Evolutionary conservation across 2,329 filamentous ascomycete species (phyloP).

Genomic region (Xylariales sp.): DNA sequence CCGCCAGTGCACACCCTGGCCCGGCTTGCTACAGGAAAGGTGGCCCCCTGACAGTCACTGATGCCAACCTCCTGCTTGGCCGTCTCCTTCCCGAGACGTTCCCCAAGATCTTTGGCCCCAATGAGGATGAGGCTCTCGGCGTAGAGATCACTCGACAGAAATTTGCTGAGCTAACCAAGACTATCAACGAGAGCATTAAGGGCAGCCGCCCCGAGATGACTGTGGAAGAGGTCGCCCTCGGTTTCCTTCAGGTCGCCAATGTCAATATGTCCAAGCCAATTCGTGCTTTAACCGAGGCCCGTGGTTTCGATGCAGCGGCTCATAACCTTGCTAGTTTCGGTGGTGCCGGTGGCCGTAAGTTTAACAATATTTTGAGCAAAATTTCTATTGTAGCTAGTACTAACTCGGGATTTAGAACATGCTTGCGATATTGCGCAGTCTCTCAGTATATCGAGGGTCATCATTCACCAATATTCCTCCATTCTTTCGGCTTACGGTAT

Average conservation of each 20-base stretch:
- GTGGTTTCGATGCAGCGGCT: constrained; percentile 65
- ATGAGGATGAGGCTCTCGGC: constrained; percentile 64
- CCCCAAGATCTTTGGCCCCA: constrained; percentile 66
- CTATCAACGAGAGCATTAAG: constrained; percentile 61
- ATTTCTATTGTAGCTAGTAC: no score
- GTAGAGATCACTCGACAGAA: constrained; percentile 55
- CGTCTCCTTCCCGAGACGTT: constrained; percentile 55
- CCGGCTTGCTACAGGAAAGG: constrained; percentile 68
- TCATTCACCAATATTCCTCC: constrained; percentile 66
- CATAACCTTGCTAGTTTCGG: constrained; percentile 70
- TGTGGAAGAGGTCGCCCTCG: constrained; percentile 63
- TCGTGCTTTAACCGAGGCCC: constrained; percentile 65
- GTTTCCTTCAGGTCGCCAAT: constrained; percentile 68
- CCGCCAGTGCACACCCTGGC: constrained; percentile 64
- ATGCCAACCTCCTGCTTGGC: constrained; percentile 65
- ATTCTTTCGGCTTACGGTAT: constrained; percentile 68
- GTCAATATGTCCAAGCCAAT: constrained; percentile 70
- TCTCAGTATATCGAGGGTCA: constrained; percentile 64
- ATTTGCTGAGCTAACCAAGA: constrained; percentile 58
- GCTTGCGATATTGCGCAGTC: constrained; percentile 65
- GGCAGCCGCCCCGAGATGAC: constrained; percentile 52
- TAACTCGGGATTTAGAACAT: no score
- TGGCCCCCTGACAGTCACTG: constrained; percentile 65
- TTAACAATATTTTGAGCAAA: no score
- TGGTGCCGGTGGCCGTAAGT: constrained; percentile 65